Evolutionary conservation across 495 filamentous ascomycete genomes (phyloP).

Genomic region (Oleoguttula mirabilis): DNA sequence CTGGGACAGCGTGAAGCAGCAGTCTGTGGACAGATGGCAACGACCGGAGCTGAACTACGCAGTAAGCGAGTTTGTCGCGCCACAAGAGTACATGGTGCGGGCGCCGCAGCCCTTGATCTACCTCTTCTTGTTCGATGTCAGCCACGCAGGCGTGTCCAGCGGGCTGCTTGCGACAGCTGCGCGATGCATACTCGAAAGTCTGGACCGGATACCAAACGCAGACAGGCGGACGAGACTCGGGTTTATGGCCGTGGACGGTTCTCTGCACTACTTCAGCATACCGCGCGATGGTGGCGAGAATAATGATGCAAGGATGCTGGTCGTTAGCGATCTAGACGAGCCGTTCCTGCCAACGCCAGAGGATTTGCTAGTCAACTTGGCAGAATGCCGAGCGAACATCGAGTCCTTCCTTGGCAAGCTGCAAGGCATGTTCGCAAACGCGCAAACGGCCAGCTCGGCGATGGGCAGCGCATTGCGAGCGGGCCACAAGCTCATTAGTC

Average conservation of each 20-base stretch:
- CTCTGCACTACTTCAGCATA: constrained; percentile 89
- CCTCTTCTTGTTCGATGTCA: constrained; percentile 93
- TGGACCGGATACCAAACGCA: constrained; percentile 94
- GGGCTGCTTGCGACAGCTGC: constrained; percentile 92
- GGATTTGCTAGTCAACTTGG: constrained; percentile 82
- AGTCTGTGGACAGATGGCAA: constrained; percentile 79
- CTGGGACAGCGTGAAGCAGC: constrained; percentile 86
- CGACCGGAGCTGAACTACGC: constrained; percentile 83
- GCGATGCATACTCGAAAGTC: constrained; percentile 84
- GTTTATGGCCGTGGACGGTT: constrained; percentile 91
- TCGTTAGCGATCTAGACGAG: constrained; percentile 91
- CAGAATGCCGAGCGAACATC: constrained; percentile 79
- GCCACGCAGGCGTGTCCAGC: constrained; percentile 77
- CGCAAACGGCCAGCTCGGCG: constrained; percentile 69
- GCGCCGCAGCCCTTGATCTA: constrained; percentile 97
- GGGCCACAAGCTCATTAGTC: constrained; percentile 87
- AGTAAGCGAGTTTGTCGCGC: constrained; percentile 92
- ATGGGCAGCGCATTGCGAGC: constrained; percentile 89
- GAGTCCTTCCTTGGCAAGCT: constrained; percentile 84
- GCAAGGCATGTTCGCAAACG: constrained; percentile 93
- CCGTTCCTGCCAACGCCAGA: constrained; percentile 90
- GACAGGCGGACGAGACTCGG: constrained; percentile 84
- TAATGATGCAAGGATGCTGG: constrained; percentile 76
- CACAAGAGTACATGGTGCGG: constrained; percentile 98
- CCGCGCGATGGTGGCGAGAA: constrained; percentile 75